A percentile compares a stretch with the other conserved stretches of the same genome.
Evolutionary conservation across 1,284 basidiomycete genomes (phyloP).

Genomic region (Malassezia sp.): DNA sequence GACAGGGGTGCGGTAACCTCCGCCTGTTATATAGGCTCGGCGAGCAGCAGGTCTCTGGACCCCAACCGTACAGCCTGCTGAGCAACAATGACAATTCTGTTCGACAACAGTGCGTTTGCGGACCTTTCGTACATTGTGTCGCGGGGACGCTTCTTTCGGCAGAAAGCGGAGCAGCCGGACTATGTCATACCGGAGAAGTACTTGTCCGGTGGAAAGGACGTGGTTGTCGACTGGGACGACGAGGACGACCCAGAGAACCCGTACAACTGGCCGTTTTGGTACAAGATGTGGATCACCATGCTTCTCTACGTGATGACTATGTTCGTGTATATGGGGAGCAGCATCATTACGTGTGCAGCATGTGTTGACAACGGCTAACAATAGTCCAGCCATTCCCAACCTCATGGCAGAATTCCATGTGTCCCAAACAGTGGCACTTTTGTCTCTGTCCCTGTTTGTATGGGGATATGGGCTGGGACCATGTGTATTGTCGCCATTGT

Average conservation of each 20-base stretch:
- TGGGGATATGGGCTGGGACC: conserved; percentile 23
- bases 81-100: neutral
- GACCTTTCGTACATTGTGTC: neutral
- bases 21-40: no score
- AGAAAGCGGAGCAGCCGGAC: neutral
- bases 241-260: conserved; percentile 42
- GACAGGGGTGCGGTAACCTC: no score
- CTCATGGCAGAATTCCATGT: conserved; percentile 39
- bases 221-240: conserved; percentile 49
- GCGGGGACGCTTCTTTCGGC: neutral
- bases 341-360: no score
- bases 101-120: neutral
- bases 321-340: conserved; percentile 48
- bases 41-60: no score
- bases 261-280: conserved; percentile 36
- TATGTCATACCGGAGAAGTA: no score
- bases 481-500: conserved; percentile 40
- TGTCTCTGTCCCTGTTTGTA: conserved; percentile 30
- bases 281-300: conserved; percentile 37
- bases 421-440: conserved; percentile 16
- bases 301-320: conserved; percentile 46
- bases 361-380: no score
- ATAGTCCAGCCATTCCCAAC: conserved; percentile 52
- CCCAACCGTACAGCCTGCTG: no score
- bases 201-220: neutral